Evolutionary conservation across 148 eudicot genomes (phyloP).

Genomic region (Nepenthes gracilis): DNA sequence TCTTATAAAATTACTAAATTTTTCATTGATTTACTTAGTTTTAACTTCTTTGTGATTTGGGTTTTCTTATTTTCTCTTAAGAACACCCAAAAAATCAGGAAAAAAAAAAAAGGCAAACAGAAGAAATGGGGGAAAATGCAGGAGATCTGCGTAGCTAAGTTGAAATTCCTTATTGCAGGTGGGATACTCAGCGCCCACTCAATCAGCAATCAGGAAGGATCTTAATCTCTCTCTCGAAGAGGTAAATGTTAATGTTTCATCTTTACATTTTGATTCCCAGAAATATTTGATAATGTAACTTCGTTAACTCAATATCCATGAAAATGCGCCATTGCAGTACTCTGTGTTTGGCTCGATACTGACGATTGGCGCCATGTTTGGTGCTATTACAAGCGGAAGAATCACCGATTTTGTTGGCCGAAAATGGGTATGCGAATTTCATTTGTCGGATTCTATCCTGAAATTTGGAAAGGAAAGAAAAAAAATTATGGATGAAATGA

Average conservation of each 20-base stretch:
- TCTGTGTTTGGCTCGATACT: constrained; percentile 71
- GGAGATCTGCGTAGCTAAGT: constrained; percentile 7
- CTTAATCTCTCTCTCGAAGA: constrained; percentile 47
- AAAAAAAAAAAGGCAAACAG: neutral
- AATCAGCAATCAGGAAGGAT: constrained; percentile 61
- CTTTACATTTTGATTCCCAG: neutral
- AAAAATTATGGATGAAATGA: no score
- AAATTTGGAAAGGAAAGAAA: no score
- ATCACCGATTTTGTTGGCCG: constrained; percentile 55
- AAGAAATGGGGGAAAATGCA: neutral
- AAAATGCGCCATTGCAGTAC: constrained; percentile 20
- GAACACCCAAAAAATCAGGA: neutral
- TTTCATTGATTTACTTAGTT: neutral
- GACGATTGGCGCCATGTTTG: constrained; percentile 81
- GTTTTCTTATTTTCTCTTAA: neutral
- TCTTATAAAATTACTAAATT: no score
- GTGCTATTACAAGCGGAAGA: constrained; percentile 66
- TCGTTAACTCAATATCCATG: neutral
- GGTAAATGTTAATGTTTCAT: constrained; percentile 8
- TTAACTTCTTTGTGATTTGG: neutral
- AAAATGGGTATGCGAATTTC: constrained; percentile 45
- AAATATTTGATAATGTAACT: no score
- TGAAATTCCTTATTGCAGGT: constrained; percentile 43
- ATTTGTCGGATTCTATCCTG: neutral
- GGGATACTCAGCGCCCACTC: constrained; percentile 77